Percentiles rank a stretch among this genome's conserved stretches.
These are phyloP conservation scores for Didymella pomorum DNA, from an alignment of 2,329 filamentous ascomycete genomes.

Conservation along the genomic window DNA sequence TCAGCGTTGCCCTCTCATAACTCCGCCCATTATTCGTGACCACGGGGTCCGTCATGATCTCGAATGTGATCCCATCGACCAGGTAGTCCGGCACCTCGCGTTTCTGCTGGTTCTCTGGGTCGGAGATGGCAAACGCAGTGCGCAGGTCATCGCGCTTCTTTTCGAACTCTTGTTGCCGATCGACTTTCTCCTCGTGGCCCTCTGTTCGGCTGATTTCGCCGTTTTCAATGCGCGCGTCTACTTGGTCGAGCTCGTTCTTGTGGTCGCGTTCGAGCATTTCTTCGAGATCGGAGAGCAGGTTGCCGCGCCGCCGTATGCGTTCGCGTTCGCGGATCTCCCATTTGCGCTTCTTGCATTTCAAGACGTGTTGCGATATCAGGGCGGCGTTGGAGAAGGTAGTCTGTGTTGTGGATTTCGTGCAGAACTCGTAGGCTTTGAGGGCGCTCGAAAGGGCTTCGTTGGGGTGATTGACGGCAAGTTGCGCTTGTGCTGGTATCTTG, in stretches of 20 bases:
- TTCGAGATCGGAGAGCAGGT: constrained; percentile 68
- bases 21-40: constrained; percentile 84
- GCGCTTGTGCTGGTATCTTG: constrained; percentile 69
- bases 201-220: constrained; percentile 55
- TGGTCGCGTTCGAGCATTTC: constrained; percentile 47
- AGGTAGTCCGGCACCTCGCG: constrained; percentile 75
- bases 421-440: constrained; percentile 75
- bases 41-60: constrained; percentile 75
- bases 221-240: constrained; percentile 48
- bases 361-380: constrained; percentile 75
- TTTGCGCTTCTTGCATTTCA: constrained; percentile 82
- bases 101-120: constrained; percentile 54
- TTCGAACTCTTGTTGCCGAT: constrained; percentile 53
- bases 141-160: constrained; percentile 56
- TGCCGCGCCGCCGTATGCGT: constrained; percentile 63
- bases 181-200: constrained; percentile 56
- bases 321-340: constrained; percentile 79
- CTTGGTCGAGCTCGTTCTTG: constrained; percentile 48
- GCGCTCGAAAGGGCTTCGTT: constrained; percentile 77
- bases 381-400: constrained; percentile 68
- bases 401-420: constrained; percentile 62
- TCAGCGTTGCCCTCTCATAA: constrained; percentile 85
- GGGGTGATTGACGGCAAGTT: constrained; percentile 75
- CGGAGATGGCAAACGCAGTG: constrained; percentile 57
- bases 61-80: constrained; percentile 78